phyloP scores from a whole-genome alignment of 2,329 filamentous ascomycete species.

The Exophiala bonariae region DNA sequence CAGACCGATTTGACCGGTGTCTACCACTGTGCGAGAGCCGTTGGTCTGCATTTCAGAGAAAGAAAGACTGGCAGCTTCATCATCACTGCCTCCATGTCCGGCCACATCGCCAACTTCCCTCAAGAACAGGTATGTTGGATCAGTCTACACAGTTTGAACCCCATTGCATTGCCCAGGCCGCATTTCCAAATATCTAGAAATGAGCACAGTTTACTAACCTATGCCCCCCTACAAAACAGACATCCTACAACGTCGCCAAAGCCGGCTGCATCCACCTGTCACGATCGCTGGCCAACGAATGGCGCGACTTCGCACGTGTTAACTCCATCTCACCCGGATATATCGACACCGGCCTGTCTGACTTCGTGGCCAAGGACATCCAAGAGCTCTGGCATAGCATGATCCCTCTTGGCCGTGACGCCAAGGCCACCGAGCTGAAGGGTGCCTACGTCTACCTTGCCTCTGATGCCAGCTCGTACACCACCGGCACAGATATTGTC shows the following conservation, averaged over 20 bases:
- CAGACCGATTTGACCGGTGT: slow-evolving; percentile 83
- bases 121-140: slow-evolving; percentile 62
- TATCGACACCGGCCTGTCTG: slow-evolving; percentile 66
- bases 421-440: slow-evolving; percentile 66
- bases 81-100: slow-evolving; percentile 65
- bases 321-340: slow-evolving; percentile 69
- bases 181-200: too few species aligned
- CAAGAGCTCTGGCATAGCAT: slow-evolving; percentile 60
- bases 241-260: slow-evolving; percentile 66
- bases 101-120: slow-evolving; percentile 57
- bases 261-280: slow-evolving; percentile 67
- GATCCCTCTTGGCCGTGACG: slow-evolving; percentile 62
- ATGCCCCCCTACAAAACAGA: slow-evolving; percentile 33
- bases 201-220: too few species aligned
- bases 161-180: too few species aligned
- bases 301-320: slow-evolving; percentile 68
- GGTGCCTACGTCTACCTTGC: slow-evolving; percentile 54
- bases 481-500: slow-evolving; percentile 48
- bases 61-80: slow-evolving; percentile 64
- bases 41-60: slow-evolving; percentile 75
- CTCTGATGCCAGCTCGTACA: slow-evolving; percentile 50
- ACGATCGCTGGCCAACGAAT: slow-evolving; percentile 66
- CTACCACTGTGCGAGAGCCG: slow-evolving; percentile 83
- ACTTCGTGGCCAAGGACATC: slow-evolving; percentile 59
- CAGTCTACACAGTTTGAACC: too few species aligned